Percentiles rank a stretch among this genome's conserved stretches.
Evolutionary conservation across 306 rosid genomes (phyloP).

Genomic region (Oemleria cerasiformis): DNA sequence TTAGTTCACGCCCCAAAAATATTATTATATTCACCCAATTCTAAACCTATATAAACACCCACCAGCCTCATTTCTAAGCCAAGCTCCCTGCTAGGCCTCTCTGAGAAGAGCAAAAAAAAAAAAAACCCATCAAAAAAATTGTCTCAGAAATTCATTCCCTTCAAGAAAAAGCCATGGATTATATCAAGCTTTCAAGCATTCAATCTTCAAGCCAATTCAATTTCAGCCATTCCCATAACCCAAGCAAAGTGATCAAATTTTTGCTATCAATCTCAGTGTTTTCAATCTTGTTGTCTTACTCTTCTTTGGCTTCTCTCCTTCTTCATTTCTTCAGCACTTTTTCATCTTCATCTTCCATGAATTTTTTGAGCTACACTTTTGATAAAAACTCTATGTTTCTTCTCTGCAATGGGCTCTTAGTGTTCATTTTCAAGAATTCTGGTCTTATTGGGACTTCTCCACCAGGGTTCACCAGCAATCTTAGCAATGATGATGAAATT

Average conservation of each 20-base stretch:
- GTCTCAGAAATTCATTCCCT: neutral
- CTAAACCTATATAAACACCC: constrained; percentile 7
- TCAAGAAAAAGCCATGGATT: constrained; percentile 15
- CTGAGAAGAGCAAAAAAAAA: neutral
- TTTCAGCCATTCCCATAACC: constrained; percentile 14
- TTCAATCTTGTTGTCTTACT: constrained; percentile 23
- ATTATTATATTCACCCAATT: neutral
- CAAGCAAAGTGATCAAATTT: constrained; percentile 29
- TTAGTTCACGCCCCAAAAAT: neutral
- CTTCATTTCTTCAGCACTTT: constrained; percentile 23
- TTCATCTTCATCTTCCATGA: constrained; percentile 27
- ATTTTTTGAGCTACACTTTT: constrained; percentile 24
- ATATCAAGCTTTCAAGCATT: neutral
- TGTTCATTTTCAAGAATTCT: constrained; percentile 42
- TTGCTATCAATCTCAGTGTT: constrained; percentile 38
- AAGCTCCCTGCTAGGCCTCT: constrained; percentile 4
- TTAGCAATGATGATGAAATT: neutral
- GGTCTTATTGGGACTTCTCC: constrained; percentile 31
- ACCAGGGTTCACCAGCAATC: constrained; percentile 1
- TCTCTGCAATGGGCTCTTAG: constrained; percentile 61
- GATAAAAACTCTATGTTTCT: constrained; percentile 62
- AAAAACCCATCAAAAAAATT: neutral
- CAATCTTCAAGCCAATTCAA: neutral
- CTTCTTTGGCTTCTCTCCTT: constrained; percentile 30
- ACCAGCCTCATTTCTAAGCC: neutral